Conservation (phyloP, 768 basidiomycete genomes). For the Coprinopsis strossmayeri region DNA sequence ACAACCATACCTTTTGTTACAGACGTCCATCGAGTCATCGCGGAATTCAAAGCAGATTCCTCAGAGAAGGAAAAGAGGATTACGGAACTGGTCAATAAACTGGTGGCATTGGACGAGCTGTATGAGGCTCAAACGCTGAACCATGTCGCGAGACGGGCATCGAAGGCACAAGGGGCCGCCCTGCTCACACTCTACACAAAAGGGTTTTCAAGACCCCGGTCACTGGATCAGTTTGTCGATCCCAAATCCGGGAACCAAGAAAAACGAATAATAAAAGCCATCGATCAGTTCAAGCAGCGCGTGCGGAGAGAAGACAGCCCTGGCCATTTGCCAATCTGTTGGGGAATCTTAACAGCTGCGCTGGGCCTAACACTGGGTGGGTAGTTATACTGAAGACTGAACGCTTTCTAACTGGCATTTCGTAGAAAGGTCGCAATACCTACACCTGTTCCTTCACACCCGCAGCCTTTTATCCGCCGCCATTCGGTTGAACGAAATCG, state of each 20-base stretch:
- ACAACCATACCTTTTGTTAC: constrained; percentile 75
- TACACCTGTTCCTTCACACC: constrained; percentile 91
- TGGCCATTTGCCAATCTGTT: constrained; percentile 89
- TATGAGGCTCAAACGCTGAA: constrained; percentile 88
- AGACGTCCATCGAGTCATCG: constrained; percentile 52
- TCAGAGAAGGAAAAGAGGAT: constrained; percentile 10
- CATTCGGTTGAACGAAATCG: constrained; percentile 85
- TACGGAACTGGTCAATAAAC: constrained; percentile 28
- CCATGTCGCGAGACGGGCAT: constrained; percentile 82
- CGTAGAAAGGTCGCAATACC: constrained; percentile 73
- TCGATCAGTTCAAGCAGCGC: constrained; percentile 64
- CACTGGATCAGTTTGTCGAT: constrained; percentile 16
- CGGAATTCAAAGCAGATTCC: constrained; percentile 13
- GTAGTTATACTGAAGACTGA: no score
- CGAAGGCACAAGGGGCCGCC: constrained; percentile 87
- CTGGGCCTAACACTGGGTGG: constrained; percentile 69
- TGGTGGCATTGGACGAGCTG: constrained; percentile 60
- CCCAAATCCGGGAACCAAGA: constrained; percentile 15
- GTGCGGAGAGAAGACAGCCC: constrained; percentile 57
- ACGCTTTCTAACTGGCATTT: background rate
- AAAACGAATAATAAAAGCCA: constrained; percentile 28
- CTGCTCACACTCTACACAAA: constrained; percentile 83
- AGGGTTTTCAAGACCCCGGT: constrained; percentile 61
- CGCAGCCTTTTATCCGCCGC: constrained; percentile 87
- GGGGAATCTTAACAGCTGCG: constrained; percentile 79